Conservation (phyloP, 2,329 filamentous ascomycete genomes). For the Apiospora koreana region DNA sequence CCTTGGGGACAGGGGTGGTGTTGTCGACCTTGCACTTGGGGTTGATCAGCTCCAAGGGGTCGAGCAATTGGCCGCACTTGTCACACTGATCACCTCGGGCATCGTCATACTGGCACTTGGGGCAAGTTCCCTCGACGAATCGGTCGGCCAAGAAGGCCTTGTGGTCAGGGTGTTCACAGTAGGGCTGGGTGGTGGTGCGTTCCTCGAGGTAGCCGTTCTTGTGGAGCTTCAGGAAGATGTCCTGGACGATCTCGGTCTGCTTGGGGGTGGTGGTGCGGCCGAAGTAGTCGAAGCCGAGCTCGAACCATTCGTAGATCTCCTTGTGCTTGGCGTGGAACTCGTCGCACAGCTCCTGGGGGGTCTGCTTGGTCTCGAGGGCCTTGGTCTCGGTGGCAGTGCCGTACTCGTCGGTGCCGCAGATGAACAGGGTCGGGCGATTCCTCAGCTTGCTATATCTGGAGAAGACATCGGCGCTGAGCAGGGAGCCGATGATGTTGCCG, state of each 20-base stretch:
- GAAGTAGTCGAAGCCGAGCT: conserved; percentile 92
- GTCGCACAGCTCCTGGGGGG: conserved; percentile 81
- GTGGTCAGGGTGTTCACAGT: conserved; percentile 70
- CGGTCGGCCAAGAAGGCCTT: conserved; percentile 80
- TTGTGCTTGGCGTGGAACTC: conserved; percentile 92
- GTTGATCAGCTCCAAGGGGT: conserved; percentile 63
- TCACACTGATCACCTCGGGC: conserved; percentile 46
- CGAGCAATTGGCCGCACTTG: conserved; percentile 34
- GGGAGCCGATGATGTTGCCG: conserved; percentile 85
- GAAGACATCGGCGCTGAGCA: conserved; percentile 87
- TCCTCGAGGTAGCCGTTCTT: conserved; percentile 88
- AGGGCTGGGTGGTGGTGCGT: conserved; percentile 84
- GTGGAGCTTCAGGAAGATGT: conserved; percentile 85
- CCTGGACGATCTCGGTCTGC: conserved; percentile 90
- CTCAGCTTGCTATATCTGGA: conserved; percentile 79
- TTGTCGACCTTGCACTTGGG: conserved; percentile 91
- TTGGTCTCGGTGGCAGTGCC: conserved; percentile 96
- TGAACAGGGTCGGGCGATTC: conserved; percentile 76
- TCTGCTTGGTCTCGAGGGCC: conserved; percentile 83
- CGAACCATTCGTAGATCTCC: conserved; percentile 94
- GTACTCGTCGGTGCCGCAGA: conserved; percentile 93
- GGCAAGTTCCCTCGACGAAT: conserved; percentile 79
- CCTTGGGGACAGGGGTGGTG: conserved; percentile 73
- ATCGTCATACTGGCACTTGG: conserved; percentile 70
- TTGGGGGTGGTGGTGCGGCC: conserved; percentile 86